phyloP scores from a whole-genome alignment of 2,329 filamentous ascomycete species.

The Pyricularia sp. region DNA sequence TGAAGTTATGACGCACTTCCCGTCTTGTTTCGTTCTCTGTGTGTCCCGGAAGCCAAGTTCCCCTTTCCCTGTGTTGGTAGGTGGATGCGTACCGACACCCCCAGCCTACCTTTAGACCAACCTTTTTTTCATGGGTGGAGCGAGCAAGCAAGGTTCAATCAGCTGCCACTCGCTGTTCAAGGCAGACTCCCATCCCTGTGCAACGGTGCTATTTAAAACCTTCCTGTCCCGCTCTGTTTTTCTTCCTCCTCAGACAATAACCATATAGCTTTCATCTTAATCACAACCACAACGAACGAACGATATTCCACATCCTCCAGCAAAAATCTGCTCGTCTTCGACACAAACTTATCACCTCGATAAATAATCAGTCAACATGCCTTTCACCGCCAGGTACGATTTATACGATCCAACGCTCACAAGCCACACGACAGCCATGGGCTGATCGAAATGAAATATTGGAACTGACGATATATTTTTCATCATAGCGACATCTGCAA shows the following conservation, averaged over 20 bases:
- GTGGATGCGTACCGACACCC: not conserved
- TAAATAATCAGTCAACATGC: conserved; percentile 30
- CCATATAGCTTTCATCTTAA: not conserved
- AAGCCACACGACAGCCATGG: not conserved
- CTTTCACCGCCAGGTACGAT: conserved; percentile 50
- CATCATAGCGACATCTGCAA: conserved; percentile 45
- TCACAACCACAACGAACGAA: not conserved
- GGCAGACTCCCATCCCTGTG: not conserved
- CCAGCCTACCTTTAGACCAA: not conserved
- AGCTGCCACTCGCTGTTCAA: not conserved
- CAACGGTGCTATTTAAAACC: conserved; percentile 4
- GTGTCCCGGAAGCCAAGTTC: not conserved
- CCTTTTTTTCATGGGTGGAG: not conserved
- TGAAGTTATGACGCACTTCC: conserved; percentile 4
- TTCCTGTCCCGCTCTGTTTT: not conserved
- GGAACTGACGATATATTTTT: not conserved
- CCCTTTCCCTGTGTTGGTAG: not conserved
- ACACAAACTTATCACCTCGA: conserved; percentile 6
- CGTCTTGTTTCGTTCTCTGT: not conserved
- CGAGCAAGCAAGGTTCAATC: conserved; percentile 1
- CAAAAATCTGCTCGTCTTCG: not conserved
- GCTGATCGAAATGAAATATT: not conserved
- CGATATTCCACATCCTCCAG: not conserved
- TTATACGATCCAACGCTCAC: not conserved
- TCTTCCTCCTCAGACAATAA: not conserved